phyloP scores from a whole-genome alignment of 306 rosid genomes.

The Begonia loranthoides region DNA sequence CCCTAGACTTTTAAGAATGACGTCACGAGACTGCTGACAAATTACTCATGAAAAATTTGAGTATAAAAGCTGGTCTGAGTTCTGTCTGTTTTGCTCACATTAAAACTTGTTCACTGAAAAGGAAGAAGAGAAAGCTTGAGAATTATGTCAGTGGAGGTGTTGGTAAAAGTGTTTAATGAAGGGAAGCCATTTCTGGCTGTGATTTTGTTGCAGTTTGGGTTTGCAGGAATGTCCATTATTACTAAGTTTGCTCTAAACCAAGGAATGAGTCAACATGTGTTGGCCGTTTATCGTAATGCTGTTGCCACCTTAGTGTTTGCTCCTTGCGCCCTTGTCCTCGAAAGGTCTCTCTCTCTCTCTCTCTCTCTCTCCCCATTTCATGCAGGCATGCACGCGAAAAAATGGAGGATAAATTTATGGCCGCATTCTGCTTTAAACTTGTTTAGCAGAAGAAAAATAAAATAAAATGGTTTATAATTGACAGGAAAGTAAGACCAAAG shows the following conservation, averaged over 20 bases:
- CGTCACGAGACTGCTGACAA: not conserved
- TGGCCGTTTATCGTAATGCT: conserved; percentile 29
- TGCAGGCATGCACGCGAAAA: not conserved
- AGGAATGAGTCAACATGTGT: conserved; percentile 40
- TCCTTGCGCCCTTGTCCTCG: conserved; percentile 38
- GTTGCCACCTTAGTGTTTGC: conserved; percentile 24
- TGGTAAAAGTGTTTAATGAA: conserved; percentile 1
- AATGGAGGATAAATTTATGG: not conserved
- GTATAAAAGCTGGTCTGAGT: not conserved
- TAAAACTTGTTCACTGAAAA: not conserved
- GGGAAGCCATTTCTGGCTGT: conserved; percentile 27
- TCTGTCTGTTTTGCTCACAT: not conserved
- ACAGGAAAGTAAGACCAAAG: conserved; percentile 36
- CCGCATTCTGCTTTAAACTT: too few relatives aligned
- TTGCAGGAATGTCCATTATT: conserved; percentile 32
- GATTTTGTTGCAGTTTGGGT: conserved; percentile 32
- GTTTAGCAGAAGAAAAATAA: too few relatives aligned
- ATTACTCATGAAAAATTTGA: not conserved
- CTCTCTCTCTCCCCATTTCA: not conserved
- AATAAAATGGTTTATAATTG: not conserved
- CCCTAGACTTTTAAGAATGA: not conserved
- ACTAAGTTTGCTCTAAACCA: conserved; percentile 23
- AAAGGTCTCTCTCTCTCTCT: conserved; percentile 18
- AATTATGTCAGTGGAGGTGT: conserved; percentile 7
- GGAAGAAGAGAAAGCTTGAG: not conserved